Percentiles rank a stretch among this genome's conserved stretches.
phyloP scores from a whole-genome alignment of 352 stramenopile genomes.

The Phytopythium kandeliae region DNA sequence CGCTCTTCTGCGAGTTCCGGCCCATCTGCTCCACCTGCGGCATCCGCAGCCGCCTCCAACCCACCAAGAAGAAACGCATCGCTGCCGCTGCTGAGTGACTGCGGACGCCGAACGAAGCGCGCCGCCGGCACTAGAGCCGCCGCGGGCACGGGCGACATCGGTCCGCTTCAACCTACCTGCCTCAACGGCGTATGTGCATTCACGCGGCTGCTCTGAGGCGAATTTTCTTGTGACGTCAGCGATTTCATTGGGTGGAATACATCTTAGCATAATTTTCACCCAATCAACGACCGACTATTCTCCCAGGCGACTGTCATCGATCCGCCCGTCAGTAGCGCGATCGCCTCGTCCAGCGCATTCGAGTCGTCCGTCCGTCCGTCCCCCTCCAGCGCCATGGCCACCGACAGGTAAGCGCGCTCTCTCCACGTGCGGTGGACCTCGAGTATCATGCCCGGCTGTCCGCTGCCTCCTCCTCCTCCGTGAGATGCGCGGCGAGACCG shows the following conservation, averaged over 20 bases:
- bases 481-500: too few species aligned
- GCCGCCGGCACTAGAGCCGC: too few species aligned
- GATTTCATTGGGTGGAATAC: constrained; percentile 16
- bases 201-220: neutral
- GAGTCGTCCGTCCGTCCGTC: neutral
- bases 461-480: neutral
- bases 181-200: neutral
- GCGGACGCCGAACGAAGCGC: neutral
- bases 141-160: too few species aligned
- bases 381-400: neutral
- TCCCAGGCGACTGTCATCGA: too few species aligned
- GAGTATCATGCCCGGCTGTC: neutral
- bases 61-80: constrained; percentile 64
- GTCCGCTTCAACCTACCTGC: neutral
- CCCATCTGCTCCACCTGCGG: constrained; percentile 86
- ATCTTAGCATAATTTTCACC: constrained; percentile 6
- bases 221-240: constrained; percentile 11
- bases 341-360: neutral
- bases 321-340: neutral
- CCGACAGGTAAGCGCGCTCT: neutral
- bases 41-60: constrained; percentile 78
- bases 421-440: neutral
- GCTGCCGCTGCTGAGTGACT: constrained; percentile 11
- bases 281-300: too few species aligned
- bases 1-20: constrained; percentile 84